Conservation (phyloP, 2,329 filamentous ascomycete genomes). For the Aspergillus proliferans region DNA sequence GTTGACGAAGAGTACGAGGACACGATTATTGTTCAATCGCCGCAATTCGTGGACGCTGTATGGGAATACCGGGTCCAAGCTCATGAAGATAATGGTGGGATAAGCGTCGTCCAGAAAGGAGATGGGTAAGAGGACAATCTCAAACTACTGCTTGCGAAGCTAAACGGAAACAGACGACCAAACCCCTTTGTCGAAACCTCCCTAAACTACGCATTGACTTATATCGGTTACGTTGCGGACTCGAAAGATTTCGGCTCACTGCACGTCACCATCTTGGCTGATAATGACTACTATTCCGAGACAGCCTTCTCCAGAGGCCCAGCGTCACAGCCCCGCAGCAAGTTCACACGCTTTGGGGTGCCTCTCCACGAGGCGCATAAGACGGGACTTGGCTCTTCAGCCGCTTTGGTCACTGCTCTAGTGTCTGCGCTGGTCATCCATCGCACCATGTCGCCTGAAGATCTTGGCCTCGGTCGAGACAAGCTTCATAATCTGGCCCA, state of each 20-base stretch:
- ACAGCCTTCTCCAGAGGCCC: conserved; percentile 39
- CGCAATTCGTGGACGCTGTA: conserved; percentile 78
- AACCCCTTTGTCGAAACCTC: conserved; percentile 94
- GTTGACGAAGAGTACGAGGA: conserved; percentile 54
- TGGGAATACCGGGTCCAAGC: conserved; percentile 82
- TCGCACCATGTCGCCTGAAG: conserved; percentile 38
- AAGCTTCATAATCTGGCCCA: conserved; percentile 89
- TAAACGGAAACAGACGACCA: conserved; percentile 39
- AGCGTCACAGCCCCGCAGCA: conserved; percentile 23
- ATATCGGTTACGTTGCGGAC: conserved; percentile 52
- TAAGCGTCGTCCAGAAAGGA: conserved; percentile 64
- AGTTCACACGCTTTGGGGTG: conserved; percentile 73
- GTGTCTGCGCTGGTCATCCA: conserved; percentile 47
- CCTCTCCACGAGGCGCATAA: conserved; percentile 77
- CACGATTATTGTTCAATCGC: conserved; percentile 80
- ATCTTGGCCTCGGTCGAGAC: conserved; percentile 46
- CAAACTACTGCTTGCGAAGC: conserved; percentile 1
- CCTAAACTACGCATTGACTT: conserved; percentile 78
- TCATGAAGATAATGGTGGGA: conserved; percentile 65
- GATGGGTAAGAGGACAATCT: conserved; percentile 25
- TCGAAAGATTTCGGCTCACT: conserved; percentile 57
- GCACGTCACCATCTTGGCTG: conserved; percentile 79
- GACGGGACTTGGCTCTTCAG: conserved; percentile 90
- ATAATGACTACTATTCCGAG: conserved; percentile 94
- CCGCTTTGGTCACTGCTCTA: conserved; percentile 84